These are phyloP conservation scores for Penicillium digitatum DNA, from an alignment of 2,329 filamentous ascomycete species.

Conservation along the genomic window DNA sequence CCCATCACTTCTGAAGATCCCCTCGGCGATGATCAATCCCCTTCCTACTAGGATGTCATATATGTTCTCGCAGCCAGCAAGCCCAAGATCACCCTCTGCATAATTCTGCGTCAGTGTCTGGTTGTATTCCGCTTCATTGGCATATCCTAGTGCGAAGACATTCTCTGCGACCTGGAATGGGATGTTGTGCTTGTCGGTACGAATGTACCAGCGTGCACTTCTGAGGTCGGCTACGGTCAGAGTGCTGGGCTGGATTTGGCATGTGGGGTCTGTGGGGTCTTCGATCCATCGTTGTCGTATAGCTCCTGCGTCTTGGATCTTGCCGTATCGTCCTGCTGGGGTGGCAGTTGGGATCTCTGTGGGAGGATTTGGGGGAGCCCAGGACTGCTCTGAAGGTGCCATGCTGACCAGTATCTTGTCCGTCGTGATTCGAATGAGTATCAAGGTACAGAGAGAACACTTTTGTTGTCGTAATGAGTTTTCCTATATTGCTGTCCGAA, in stretches of 20 bases:
- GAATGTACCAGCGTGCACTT: neutral
- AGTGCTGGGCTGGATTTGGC: neutral
- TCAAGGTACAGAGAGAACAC: too few species aligned
- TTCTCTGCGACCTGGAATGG: neutral
- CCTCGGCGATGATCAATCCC: neutral
- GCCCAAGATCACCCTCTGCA: neutral
- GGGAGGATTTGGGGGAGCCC: neutral
- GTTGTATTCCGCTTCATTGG: neutral
- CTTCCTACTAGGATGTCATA: neutral
- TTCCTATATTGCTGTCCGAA: neutral
- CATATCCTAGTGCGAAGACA: neutral
- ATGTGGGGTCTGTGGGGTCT: neutral
- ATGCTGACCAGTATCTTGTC: neutral
- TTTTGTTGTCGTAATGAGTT: too few species aligned
- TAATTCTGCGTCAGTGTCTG: neutral
- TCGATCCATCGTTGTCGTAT: conserved; percentile 1
- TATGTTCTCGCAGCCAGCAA: neutral
- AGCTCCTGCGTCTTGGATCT: neutral
- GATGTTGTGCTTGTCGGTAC: neutral
- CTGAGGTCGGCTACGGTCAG: neutral
- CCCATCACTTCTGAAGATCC: neutral
- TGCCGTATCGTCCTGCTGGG: neutral
- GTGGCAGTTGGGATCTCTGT: neutral
- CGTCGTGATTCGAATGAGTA: neutral
- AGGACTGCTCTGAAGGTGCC: neutral